phyloP scores from a whole-genome alignment of 768 basidiomycete species.

The Russula emetica region DNA sequence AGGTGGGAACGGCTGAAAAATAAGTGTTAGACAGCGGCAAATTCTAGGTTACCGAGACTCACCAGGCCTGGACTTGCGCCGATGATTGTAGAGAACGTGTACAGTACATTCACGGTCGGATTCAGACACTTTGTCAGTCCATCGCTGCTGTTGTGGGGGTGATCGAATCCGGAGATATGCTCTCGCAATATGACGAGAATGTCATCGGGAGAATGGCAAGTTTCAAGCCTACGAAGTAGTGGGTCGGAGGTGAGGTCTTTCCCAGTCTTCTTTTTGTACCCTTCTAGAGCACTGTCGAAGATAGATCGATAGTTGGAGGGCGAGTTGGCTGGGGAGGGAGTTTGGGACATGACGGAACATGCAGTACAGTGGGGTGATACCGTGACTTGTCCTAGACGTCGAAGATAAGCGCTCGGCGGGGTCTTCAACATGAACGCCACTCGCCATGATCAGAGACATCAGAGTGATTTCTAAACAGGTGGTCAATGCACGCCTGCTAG shows the following conservation, averaged over 20 bases:
- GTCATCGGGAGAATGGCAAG: not conserved
- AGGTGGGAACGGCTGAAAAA: not conserved
- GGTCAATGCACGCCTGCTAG: too few species aligned
- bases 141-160: not conserved
- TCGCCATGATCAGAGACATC: too few species aligned
- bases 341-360: not conserved
- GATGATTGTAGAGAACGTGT: not conserved
- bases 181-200: not conserved
- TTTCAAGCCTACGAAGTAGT: not conserved
- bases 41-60: not conserved
- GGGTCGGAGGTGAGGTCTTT: not conserved
- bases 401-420: too few species aligned
- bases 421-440: not conserved
- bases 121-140: not conserved
- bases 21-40: not conserved
- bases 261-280: not conserved
- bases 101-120: not conserved
- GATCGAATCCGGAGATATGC: not conserved
- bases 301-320: not conserved
- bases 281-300: not conserved
- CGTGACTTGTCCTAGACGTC: too few species aligned
- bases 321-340: not conserved
- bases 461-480: too few species aligned
- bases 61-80: not conserved
- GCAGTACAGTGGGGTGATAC: not conserved